These are phyloP conservation scores for Phaseolus coccineus DNA, from an alignment of 331 rosid genomes.

Conservation along the genomic window DNA sequence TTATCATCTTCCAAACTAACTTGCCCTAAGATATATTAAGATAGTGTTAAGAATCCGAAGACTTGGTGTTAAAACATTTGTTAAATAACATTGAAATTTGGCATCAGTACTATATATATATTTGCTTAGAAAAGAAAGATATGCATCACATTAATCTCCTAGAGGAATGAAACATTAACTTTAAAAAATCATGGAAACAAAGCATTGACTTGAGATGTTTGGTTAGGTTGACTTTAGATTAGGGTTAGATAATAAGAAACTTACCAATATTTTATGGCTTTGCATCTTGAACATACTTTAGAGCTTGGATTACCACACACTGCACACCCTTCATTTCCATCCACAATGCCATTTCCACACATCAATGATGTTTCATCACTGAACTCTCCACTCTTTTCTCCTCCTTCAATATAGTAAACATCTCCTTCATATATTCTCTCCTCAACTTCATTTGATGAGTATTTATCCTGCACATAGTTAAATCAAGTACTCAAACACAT, in stretches of 20 bases:
- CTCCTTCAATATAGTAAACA: slow-evolving; percentile 1
- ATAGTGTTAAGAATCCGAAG: too few species aligned
- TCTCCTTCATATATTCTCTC: slow-evolving; percentile 1
- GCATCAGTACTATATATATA: background rate
- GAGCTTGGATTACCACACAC: slow-evolving; percentile 51
- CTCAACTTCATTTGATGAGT: slow-evolving; percentile 3
- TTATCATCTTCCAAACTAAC: too few species aligned
- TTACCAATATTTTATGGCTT: slow-evolving; percentile 53
- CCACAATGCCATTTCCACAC: background rate
- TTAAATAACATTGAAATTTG: background rate
- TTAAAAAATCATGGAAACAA: background rate
- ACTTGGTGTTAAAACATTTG: background rate
- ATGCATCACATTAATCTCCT: background rate
- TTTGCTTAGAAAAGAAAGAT: background rate
- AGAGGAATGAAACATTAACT: background rate
- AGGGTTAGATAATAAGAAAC: background rate
- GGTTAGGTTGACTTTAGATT: slow-evolving; percentile 1
- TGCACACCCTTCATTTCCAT: slow-evolving; percentile 30
- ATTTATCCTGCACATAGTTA: slow-evolving; percentile 34
- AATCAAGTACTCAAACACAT: background rate
- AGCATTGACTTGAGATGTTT: slow-evolving; percentile 24
- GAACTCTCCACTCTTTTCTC: background rate
- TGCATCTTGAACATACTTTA: slow-evolving; percentile 51
- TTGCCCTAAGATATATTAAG: too few species aligned
- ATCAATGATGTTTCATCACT: background rate